Base-by-base conservation (phyloP, 2,329 filamentous ascomycete species). In the Aspergillus luchuensis region DNA sequence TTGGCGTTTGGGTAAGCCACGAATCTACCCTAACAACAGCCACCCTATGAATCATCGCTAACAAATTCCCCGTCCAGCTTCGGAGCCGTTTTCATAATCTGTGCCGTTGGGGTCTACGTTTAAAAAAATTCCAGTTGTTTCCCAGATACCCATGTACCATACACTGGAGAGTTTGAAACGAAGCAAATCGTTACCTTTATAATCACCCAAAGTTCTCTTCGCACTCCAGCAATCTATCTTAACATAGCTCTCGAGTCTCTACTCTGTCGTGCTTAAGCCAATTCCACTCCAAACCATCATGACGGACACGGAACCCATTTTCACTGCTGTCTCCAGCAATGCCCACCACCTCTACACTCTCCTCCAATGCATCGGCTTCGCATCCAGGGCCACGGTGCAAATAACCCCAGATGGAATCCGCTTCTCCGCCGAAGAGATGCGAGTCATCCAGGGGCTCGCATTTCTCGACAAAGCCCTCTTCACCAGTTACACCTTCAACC, bases 41-140 rank as follows among this genome's bases (percentile, higher is more conserved):
- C 57, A 23, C 45, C 51, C 38, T 48, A 25, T 48, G 47, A 45
- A 47, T 17, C 39, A 19, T 50, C 48, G 62, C 45, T 68, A 60
- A 66, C 56, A 36, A 36, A 19, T 36, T 10, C 47, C 59, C 33
- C 62, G 43, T 65, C 25, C 73, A 97, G 94, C 54, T 91, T 97
- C 78, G 95, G 95, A 70, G 89, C 94, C 54, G 92, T 99, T 49
- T 97, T 95, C 81, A 97, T 97, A 90, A 98, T 99, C 80, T 99
- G 95, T 80, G 95, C 93, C 62, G 95, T 95, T 76, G 95, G 95
- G 76, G 95, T 99, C 74, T 98, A 99, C 88, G 92, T 99, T 78
- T 99, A 87, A 80, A 13, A 33, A 13, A 15, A 54, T 63, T 63
- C 69, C 66, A 43, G 55, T 63, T 64, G 62, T 62, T 61, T 65